phyloP scores from a whole-genome alignment of 306 rosid genomes.

The Fragaria vesca region DNA sequence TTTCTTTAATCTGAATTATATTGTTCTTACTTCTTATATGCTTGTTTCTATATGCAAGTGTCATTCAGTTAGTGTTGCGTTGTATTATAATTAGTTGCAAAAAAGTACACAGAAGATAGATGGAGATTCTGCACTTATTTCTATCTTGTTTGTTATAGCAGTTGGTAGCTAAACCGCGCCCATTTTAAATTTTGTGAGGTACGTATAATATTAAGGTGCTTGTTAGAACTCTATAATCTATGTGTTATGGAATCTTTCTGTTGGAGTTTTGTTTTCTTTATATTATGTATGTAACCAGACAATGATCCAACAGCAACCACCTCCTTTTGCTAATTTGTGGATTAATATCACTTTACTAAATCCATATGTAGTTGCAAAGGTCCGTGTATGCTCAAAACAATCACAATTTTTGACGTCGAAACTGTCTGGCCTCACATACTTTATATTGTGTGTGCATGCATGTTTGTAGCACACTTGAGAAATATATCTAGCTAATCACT shows the following conservation, averaged over 20 bases:
- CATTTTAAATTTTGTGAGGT: not conserved
- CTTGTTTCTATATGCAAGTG: conserved; percentile 16
- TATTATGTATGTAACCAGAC: not conserved
- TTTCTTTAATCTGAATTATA: not conserved
- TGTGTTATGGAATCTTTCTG: not conserved
- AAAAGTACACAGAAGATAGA: not conserved
- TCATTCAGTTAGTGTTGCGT: not conserved
- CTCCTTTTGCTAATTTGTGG: not conserved
- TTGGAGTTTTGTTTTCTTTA: not conserved
- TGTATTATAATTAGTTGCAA: not conserved
- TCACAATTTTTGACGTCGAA: not conserved
- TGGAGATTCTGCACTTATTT: not conserved
- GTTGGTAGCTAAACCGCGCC: not conserved
- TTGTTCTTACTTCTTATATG: not conserved
- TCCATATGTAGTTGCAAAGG: not conserved
- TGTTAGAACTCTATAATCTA: not conserved
- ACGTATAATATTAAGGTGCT: not conserved
- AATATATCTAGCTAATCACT: not conserved
- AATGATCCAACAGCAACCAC: conserved; percentile 8
- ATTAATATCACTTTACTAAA: not conserved
- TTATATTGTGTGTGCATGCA: not conserved
- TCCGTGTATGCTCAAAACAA: not conserved
- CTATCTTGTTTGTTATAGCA: not conserved
- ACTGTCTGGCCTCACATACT: not conserved
- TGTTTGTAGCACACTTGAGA: not conserved